Conservation (phyloP, 768 basidiomycete genomes). For the Serendipita vermifera region DNA sequence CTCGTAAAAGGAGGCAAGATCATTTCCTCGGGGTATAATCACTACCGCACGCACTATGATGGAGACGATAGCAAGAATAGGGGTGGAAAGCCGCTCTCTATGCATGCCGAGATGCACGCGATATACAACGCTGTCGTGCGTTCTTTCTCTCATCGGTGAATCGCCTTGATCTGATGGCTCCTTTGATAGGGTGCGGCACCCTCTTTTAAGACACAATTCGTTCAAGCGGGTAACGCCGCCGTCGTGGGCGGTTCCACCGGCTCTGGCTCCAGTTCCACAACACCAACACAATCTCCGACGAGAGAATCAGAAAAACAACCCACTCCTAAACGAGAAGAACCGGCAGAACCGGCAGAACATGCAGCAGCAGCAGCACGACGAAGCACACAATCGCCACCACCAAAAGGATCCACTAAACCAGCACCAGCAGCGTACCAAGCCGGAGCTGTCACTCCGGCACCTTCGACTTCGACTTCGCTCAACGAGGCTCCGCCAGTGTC, state of each 20-base stretch:
- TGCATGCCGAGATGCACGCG: constrained; percentile 52
- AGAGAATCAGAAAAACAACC: not conserved
- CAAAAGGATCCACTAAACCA: not conserved
- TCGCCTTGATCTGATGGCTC: constrained; percentile 4
- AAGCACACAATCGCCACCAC: not conserved
- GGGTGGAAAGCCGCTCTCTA: constrained; percentile 29
- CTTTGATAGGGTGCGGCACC: constrained; percentile 22
- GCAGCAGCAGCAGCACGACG: not conserved
- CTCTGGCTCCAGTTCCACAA: not conserved
- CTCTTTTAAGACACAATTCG: constrained; percentile 37
- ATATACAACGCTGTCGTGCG: constrained; percentile 39
- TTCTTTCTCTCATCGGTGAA: constrained; percentile 7
- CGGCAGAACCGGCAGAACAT: not conserved
- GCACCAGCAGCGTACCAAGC: not conserved
- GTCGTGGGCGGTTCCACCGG: not conserved
- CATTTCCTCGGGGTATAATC: constrained; percentile 40
- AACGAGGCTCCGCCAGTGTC: constrained; percentile 8
- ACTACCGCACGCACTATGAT: constrained; percentile 42
- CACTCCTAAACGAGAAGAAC: not conserved
- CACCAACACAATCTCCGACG: not conserved
- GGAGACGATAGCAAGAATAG: constrained; percentile 29
- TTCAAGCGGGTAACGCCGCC: constrained; percentile 28
- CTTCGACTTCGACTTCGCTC: not conserved
- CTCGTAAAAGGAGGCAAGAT: constrained; percentile 49
- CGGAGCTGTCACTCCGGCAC: not conserved